A percentile compares a stretch with the other conserved stretches of the same genome.
phyloP scores from a whole-genome alignment of 768 basidiomycete species.

The Cyathus striatus region DNA sequence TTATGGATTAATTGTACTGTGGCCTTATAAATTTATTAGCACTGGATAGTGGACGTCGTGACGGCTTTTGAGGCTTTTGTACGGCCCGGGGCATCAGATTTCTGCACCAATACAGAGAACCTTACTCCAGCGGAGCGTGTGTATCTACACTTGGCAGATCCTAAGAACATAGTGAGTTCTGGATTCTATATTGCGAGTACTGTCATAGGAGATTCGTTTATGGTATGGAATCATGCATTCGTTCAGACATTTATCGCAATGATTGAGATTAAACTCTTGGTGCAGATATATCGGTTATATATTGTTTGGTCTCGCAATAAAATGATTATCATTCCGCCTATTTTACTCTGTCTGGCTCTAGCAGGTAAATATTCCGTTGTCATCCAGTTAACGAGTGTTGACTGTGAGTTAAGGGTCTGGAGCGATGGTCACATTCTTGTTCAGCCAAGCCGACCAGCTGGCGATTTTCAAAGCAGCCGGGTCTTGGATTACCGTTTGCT shows the following conservation, averaged over 20 bases:
- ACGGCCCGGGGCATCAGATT: constrained; percentile 2
- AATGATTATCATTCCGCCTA: constrained; percentile 6
- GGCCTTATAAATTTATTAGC: constrained; percentile 1
- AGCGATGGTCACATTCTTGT: constrained; percentile 12
- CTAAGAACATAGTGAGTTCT: constrained; percentile 4
- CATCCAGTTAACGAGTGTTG: not conserved
- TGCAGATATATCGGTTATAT: constrained; percentile 9
- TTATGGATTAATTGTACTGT: not conserved
- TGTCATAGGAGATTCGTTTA: constrained; percentile 8
- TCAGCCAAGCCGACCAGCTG: constrained; percentile 10
- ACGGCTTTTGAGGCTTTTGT: constrained; percentile 8
- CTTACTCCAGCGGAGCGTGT: constrained; percentile 7
- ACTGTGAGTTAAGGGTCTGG: constrained; percentile 5
- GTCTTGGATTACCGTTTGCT: constrained; percentile 13
- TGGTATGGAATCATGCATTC: constrained; percentile 4
- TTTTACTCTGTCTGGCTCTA: constrained; percentile 5
- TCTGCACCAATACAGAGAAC: constrained; percentile 1
- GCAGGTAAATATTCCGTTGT: constrained; percentile 3
- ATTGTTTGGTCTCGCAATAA: constrained; percentile 7
- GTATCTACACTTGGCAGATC: constrained; percentile 8
- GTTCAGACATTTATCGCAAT: not conserved
- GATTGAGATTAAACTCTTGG: too few relatives aligned
- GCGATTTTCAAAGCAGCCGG: constrained; percentile 15
- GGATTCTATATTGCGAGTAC: constrained; percentile 7
- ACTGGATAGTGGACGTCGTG: constrained; percentile 8